Conservation (phyloP, 2,329 filamentous ascomycete species). For the Phialemoniopsis sp. region DNA sequence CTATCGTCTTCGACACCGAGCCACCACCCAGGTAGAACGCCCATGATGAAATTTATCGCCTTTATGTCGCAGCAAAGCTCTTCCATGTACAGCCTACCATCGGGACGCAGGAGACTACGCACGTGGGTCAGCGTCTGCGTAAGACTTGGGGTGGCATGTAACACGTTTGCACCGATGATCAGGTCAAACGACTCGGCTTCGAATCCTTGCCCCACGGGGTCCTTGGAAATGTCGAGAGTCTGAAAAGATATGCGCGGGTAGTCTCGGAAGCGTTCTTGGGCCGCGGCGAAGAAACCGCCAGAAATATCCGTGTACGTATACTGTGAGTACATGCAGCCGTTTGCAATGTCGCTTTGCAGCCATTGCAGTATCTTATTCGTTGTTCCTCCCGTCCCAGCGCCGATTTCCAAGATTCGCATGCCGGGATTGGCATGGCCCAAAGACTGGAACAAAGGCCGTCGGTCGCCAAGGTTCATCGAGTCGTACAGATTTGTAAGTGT, state of each 20-base stretch:
- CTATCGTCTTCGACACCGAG: conserved; percentile 12
- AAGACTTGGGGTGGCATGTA: conserved; percentile 27
- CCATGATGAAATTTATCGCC: conserved; percentile 3
- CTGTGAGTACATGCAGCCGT: conserved; percentile 8
- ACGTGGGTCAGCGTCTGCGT: conserved; percentile 22
- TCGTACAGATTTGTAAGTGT: conserved; percentile 6
- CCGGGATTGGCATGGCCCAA: conserved; percentile 6
- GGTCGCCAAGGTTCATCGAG: too few relatives aligned
- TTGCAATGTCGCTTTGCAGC: conserved; percentile 4
- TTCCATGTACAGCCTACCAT: conserved; percentile 30
- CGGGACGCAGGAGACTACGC: conserved; percentile 27
- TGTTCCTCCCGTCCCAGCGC: conserved; percentile 9
- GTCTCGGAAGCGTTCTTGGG: conserved; percentile 13
- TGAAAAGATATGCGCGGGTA: conserved; percentile 19
- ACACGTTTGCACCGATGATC: conserved; percentile 24
- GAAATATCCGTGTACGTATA: conserved; percentile 19
- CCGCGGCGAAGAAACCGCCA: not conserved
- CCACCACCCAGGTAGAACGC: conserved; percentile 13
- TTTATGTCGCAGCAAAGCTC: conserved; percentile 2
- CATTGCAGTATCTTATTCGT: conserved; percentile 10
- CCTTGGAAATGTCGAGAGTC: not conserved
- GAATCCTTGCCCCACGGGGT: not conserved
- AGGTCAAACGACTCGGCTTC: not conserved
- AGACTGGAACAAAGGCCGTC: too few relatives aligned
- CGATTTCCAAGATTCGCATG: conserved; percentile 10